A percentile compares a stretch with the other conserved stretches of the same genome.
These are phyloP conservation scores for Exophiala sp. DNA, from an alignment of 2,329 filamentous ascomycete species.

Conservation along the genomic window DNA sequence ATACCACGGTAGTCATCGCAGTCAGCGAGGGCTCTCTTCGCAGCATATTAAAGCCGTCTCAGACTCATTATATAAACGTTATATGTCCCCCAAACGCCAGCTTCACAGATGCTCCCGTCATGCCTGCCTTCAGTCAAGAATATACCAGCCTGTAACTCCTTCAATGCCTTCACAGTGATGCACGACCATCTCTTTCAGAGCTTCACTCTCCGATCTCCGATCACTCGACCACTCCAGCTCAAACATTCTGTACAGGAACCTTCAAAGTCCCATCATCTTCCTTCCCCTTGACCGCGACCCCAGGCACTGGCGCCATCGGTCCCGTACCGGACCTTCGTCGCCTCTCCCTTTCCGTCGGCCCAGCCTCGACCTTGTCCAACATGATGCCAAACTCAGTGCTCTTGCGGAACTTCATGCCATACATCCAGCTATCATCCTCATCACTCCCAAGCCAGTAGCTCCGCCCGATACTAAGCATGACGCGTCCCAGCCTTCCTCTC, in stretches of 20 bases:
- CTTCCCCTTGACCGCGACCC: constrained; percentile 6
- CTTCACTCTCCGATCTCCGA: no score
- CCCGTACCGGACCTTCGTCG: constrained; percentile 61
- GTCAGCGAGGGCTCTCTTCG: background rate
- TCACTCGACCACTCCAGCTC: background rate
- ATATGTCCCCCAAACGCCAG: no score
- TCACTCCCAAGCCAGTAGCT: constrained; percentile 76
- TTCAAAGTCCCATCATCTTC: constrained; percentile 23
- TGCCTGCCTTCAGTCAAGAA: no score
- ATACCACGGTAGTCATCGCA: background rate
- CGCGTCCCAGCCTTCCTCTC: constrained; percentile 72
- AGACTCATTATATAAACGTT: no score
- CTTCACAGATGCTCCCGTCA: no score
- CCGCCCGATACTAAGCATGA: constrained; percentile 70
- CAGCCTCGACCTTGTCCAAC: constrained; percentile 41
- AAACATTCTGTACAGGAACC: constrained; percentile 19
- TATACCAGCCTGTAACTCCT: no score
- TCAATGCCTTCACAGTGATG: no score
- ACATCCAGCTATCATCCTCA: constrained; percentile 43
- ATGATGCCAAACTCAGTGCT: constrained; percentile 44
- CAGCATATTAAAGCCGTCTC: background rate
- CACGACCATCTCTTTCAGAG: no score
- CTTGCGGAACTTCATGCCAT: constrained; percentile 50
- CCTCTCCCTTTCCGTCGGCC: constrained; percentile 54
- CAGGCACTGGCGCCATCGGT: constrained; percentile 35